These are phyloP conservation scores for Coemansia sp. DNA, from an alignment of 192 early-diverging fungal species.

Conservation along the genomic window DNA sequence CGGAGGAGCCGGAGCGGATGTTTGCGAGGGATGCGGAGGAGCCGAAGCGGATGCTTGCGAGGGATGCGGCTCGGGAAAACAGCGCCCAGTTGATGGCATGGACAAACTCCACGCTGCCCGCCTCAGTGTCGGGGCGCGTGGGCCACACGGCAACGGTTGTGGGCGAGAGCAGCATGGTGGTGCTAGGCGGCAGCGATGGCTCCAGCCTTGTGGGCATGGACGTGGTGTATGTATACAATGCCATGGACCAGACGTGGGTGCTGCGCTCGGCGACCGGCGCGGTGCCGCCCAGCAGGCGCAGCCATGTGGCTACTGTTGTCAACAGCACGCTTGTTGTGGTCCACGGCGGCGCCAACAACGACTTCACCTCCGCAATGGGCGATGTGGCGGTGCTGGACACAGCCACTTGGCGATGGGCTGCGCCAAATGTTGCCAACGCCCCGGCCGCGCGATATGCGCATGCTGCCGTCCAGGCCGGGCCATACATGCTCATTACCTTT, in stretches of 20 bases:
- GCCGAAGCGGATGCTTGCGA: not conserved
- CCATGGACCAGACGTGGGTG: conserved; percentile 29
- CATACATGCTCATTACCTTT: conserved; percentile 49
- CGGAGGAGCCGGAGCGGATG: not conserved
- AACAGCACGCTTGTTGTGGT: conserved; percentile 40
- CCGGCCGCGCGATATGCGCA: conserved; percentile 46
- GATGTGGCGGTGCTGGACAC: conserved; percentile 56
- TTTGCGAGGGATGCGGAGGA: not conserved
- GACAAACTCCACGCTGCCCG: conserved; percentile 39
- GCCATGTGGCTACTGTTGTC: conserved; percentile 47
- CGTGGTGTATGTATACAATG: conserved; percentile 36
- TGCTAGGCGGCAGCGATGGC: conserved; percentile 45
- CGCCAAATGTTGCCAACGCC: conserved; percentile 12
- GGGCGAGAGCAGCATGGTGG: conserved; percentile 39
- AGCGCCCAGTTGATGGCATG: conserved; percentile 31
- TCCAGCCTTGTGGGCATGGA: conserved; percentile 27
- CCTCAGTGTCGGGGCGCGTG: conserved; percentile 32
- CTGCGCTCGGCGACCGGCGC: conserved; percentile 24
- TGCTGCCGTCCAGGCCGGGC: conserved; percentile 39
- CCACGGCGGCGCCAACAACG: conserved; percentile 40
- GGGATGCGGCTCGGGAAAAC: not conserved
- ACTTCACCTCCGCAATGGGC: conserved; percentile 29
- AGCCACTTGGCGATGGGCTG: conserved; percentile 45
- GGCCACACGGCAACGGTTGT: conserved; percentile 45
- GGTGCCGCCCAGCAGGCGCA: conserved; percentile 24